Conservation (phyloP, 129 eudicot species). For the Flaveria brownii region DNA sequence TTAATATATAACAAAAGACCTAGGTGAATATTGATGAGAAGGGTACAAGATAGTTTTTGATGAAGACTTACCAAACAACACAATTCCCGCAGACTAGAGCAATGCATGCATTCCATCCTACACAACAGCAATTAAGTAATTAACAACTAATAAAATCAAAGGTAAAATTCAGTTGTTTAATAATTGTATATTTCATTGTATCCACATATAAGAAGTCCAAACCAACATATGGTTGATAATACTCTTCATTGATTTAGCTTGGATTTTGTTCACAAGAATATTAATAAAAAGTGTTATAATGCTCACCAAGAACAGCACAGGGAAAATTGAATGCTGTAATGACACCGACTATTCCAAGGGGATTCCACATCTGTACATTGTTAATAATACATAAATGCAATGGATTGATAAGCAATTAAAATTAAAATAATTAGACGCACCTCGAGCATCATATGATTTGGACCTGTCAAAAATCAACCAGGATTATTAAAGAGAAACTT, state of each 20-base stretch:
- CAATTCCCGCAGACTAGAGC: conserved; percentile 96
- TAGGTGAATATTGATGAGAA: neutral
- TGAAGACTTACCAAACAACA: conserved; percentile 85
- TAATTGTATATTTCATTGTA: conserved; percentile 10
- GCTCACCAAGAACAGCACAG: conserved; percentile 97
- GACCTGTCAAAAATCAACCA: conserved; percentile 63
- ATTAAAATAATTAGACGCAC: conserved; percentile 41
- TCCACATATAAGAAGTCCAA: neutral
- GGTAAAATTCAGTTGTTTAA: neutral
- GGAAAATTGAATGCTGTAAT: conserved; percentile 99
- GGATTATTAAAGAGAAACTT: conserved; percentile 17
- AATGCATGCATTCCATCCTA: conserved; percentile 99
- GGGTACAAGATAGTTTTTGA: conserved; percentile 4
- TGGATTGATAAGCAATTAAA: conserved; percentile 12
- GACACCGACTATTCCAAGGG: conserved; percentile 94
- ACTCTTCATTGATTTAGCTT: neutral
- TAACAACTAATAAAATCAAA: neutral
- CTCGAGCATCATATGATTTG: conserved; percentile 97
- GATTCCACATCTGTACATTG: conserved; percentile 86
- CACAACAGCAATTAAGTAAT: conserved; percentile 15
- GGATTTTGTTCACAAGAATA: neutral
- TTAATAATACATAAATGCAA: conserved; percentile 13
- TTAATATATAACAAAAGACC: neutral
- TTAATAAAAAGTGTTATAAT: conserved; percentile 13
- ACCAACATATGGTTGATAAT: neutral